Conservation (phyloP, 176 grass and related monocot genomes). For the Rhynchospora tenuis region DNA sequence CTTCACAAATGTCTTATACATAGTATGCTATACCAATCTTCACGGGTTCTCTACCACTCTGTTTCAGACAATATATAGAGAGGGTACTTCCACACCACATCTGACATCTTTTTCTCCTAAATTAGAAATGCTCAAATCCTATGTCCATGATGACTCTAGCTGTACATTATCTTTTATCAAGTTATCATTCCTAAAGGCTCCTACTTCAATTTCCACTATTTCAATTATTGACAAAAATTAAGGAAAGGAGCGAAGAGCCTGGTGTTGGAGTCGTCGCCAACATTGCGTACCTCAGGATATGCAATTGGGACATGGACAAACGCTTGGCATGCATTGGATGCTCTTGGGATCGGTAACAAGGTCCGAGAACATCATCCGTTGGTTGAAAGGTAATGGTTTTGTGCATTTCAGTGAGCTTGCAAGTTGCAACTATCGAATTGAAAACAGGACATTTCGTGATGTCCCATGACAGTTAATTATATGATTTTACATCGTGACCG, state of each 20-base stretch:
- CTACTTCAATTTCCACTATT: neutral
- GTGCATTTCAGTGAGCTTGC: neutral
- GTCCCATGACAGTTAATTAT: too few species aligned
- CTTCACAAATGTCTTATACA: too few species aligned
- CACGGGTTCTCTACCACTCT: too few species aligned
- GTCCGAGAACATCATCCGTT: constrained; percentile 45
- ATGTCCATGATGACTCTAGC: neutral
- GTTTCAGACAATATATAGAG: neutral
- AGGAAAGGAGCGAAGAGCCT: constrained; percentile 61
- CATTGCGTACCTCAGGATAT: constrained; percentile 56
- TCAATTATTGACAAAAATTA: neutral
- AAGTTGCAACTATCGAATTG: neutral
- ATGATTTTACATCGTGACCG: too few species aligned
- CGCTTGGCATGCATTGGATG: constrained; percentile 60
- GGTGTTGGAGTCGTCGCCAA: constrained; percentile 71
- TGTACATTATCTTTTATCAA: neutral
- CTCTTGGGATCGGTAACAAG: constrained; percentile 56
- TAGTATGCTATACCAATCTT: too few species aligned
- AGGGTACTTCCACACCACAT: neutral
- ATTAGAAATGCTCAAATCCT: neutral
- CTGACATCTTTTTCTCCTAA: too few species aligned
- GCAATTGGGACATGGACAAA: constrained; percentile 52
- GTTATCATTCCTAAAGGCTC: neutral
- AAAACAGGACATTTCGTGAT: too few species aligned
- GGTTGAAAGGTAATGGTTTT: constrained; percentile 7